These are phyloP conservation scores for Fraxinus latifolia DNA, from an alignment of 305 asterid species.

Conservation along the genomic window DNA sequence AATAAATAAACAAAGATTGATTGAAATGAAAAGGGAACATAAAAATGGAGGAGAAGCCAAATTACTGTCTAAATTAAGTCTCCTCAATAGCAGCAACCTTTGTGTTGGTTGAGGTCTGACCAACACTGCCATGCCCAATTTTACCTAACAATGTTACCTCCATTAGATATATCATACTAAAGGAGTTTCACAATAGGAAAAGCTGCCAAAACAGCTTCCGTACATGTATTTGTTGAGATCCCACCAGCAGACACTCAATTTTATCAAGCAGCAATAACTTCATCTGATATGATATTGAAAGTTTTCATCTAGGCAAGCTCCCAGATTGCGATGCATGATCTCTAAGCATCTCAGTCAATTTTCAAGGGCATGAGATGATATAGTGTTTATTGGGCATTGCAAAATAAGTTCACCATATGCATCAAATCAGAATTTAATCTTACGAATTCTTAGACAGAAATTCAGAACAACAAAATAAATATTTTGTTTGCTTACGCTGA, in stretches of 20 bases:
- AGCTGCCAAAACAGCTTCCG: not conserved
- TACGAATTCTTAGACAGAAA: conserved; percentile 13
- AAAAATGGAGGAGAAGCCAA: not conserved
- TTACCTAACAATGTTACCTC: not conserved
- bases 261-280: not conserved
- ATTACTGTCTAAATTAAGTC: not conserved
- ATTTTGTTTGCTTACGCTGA: conserved; percentile 54
- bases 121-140: not conserved
- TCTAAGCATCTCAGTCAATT: not conserved
- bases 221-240: not conserved
- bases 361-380: not conserved
- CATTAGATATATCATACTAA: not conserved
- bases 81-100: not conserved
- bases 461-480: conserved; percentile 4
- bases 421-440: not conserved
- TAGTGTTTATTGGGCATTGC: not conserved
- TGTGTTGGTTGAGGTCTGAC: conserved; percentile 14
- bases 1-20: not conserved
- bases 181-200: not conserved
- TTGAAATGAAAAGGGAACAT: not conserved
- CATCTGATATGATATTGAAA: not conserved
- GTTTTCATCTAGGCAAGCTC: not conserved
- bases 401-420: not conserved
- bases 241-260: conserved; percentile 2
- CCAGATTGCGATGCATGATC: not conserved